Conservation (phyloP, 2,329 filamentous ascomycete species). For the Curvularia spicifera region DNA sequence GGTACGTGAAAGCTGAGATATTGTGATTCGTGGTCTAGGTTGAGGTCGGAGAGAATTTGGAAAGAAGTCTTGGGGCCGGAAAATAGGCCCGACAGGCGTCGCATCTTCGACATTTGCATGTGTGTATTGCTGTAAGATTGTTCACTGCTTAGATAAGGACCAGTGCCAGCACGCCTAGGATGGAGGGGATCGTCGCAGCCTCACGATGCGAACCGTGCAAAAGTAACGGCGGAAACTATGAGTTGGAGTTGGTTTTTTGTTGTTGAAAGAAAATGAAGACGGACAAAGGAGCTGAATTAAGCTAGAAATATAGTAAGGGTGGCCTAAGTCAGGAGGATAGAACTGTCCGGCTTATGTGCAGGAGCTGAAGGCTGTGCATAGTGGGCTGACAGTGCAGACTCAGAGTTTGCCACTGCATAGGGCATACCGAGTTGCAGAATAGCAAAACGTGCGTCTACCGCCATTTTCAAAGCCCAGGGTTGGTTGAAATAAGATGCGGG, state of each 20-base stretch:
- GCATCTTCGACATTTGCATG: conserved; percentile 23
- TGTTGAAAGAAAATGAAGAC: not conserved
- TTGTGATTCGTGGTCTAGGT: conserved; percentile 39
- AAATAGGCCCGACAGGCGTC: conserved; percentile 36
- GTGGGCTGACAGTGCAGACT: conserved; percentile 10
- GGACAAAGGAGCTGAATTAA: not conserved
- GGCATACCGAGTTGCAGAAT: not conserved
- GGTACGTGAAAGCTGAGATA: conserved; percentile 44
- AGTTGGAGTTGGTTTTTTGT: not conserved
- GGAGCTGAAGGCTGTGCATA: conserved; percentile 14
- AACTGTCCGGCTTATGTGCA: conserved; percentile 7
- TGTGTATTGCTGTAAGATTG: not conserved
- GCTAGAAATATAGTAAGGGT: not conserved
- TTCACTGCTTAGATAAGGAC: not conserved
- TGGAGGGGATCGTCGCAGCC: not conserved
- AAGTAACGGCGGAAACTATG: not conserved
- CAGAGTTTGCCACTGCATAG: conserved; percentile 17
- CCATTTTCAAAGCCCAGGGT: not conserved
- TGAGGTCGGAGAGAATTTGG: conserved; percentile 44
- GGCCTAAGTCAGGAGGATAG: not conserved
- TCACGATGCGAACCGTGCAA: not conserved
- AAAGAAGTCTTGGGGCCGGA: conserved; percentile 33
- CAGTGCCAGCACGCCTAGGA: not conserved
- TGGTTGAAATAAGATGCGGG: conserved; percentile 5
- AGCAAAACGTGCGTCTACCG: not conserved